Percentiles rank a stretch among this genome's conserved stretches.
phyloP scores from a whole-genome alignment of 805 yeast genomes.

The Wilhelminamyces savonicus region DNA sequence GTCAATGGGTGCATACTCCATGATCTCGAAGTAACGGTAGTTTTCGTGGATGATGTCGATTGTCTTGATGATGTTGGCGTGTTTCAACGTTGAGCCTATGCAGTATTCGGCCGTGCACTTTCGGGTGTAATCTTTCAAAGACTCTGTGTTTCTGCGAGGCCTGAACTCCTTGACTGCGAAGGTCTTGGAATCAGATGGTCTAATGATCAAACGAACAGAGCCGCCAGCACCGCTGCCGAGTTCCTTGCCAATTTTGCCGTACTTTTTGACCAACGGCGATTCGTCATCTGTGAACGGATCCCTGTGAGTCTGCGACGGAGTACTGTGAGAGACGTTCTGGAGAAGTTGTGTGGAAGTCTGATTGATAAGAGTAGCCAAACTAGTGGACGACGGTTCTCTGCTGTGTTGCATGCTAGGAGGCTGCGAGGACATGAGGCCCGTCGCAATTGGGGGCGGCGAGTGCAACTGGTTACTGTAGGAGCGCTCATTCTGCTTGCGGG shows the following conservation, averaged over 20 bases:
- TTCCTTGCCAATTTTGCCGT: constrained; percentile 68
- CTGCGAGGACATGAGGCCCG: neutral
- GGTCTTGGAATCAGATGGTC: constrained; percentile 63
- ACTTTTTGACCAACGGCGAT: constrained; percentile 39
- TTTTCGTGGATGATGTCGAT: constrained; percentile 68
- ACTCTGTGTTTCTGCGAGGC: constrained; percentile 62
- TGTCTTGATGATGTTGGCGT: constrained; percentile 75
- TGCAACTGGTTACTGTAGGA: neutral
- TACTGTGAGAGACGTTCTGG: constrained; percentile 24
- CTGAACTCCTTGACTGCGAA: constrained; percentile 85
- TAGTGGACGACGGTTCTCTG: constrained; percentile 11
- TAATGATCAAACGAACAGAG: constrained; percentile 63
- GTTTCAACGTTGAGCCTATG: constrained; percentile 76
- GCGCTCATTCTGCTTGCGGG: neutral
- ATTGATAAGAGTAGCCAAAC: constrained; percentile 11
- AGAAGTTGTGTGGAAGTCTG: constrained; percentile 11
- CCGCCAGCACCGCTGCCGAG: constrained; percentile 89
- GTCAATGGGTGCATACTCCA: constrained; percentile 91
- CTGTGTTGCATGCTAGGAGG: constrained; percentile 1
- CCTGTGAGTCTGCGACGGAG: constrained; percentile 5
- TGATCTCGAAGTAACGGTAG: constrained; percentile 74
- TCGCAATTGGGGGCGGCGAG: neutral
- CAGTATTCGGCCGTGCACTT: constrained; percentile 87
- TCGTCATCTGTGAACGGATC: constrained; percentile 16
- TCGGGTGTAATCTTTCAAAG: constrained; percentile 71